These are phyloP conservation scores for Helicocarpus griseus DNA, from an alignment of 2,329 filamentous ascomycete species.

Conservation along the genomic window DNA sequence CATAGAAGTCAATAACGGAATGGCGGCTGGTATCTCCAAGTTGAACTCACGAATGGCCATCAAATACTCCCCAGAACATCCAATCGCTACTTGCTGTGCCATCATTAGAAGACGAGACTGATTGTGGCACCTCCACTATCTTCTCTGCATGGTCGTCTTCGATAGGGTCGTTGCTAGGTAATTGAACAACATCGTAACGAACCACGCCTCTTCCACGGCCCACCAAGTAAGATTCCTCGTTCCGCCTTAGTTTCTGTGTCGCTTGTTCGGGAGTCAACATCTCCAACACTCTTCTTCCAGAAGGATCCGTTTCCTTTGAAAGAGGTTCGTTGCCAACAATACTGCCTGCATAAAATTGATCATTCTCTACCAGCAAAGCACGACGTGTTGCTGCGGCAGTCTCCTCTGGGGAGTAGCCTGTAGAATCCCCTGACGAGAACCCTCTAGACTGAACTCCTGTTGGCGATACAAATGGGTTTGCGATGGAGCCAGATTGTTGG, in stretches of 20 bases:
- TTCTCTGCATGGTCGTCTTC: constrained; percentile 98
- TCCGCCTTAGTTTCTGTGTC: constrained; percentile 75
- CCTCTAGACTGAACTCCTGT: constrained; percentile 16
- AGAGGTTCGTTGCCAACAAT: constrained; percentile 79
- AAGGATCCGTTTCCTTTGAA: constrained; percentile 77
- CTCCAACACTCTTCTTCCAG: constrained; percentile 77
- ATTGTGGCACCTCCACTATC: constrained; percentile 78
- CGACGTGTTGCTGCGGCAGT: constrained; percentile 42
- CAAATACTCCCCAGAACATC: constrained; percentile 99
- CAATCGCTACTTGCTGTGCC: constrained; percentile 63
- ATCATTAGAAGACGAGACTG: constrained; percentile 45
- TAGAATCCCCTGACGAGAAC: constrained; percentile 18
- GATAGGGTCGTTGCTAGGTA: constrained; percentile 94
- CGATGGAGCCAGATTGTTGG: constrained; percentile 16
- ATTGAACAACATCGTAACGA: constrained; percentile 86
- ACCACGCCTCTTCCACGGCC: constrained; percentile 84
- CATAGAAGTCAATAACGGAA: constrained; percentile 11
- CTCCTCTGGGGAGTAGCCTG: constrained; percentile 24
- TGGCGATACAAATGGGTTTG: constrained; percentile 9
- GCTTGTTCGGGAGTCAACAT: constrained; percentile 96
- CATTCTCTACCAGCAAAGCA: constrained; percentile 79
- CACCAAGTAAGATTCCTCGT: constrained; percentile 86
- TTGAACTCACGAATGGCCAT: constrained; percentile 73
- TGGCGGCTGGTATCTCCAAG: constrained; percentile 1
- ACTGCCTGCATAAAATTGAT: constrained; percentile 80